A percentile compares a stretch with the other conserved stretches of the same genome.
Evolutionary conservation across 805 yeast genomes (phyloP).

Genomic region (Jamesozyma gamospora): DNA sequence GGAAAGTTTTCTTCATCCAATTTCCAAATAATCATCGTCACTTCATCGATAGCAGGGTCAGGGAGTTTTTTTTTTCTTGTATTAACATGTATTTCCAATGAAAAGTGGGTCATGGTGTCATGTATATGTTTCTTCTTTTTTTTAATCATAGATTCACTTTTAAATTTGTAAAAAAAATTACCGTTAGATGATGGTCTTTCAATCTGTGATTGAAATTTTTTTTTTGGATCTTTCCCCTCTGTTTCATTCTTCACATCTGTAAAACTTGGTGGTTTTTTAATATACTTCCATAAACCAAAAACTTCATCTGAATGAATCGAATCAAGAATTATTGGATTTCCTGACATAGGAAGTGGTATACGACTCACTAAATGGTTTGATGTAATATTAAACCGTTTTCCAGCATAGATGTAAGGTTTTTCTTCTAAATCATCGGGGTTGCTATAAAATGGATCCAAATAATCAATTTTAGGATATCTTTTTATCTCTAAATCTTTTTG

Average conservation of each 20-base stretch:
- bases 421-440: slow-evolving; percentile 41
- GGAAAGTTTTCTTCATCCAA: slow-evolving; percentile 37
- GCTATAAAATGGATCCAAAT: slow-evolving; percentile 56
- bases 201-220: slow-evolving; percentile 38
- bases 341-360: slow-evolving; percentile 21
- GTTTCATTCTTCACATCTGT: slow-evolving; percentile 21
- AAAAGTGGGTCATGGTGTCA: slow-evolving; percentile 45
- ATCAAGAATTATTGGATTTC: slow-evolving; percentile 9
- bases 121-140: slow-evolving; percentile 32
- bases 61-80: slow-evolving; percentile 45
- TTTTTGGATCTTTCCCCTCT: slow-evolving; percentile 5
- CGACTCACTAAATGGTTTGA: slow-evolving; percentile 32
- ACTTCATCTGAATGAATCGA: neutral
- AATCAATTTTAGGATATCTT: slow-evolving; percentile 44
- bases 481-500: slow-evolving; percentile 37
- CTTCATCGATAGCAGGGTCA: slow-evolving; percentile 53
- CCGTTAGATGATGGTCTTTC: slow-evolving; percentile 28
- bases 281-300: slow-evolving; percentile 37
- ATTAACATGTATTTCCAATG: slow-evolving; percentile 59
- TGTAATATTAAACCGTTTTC: slow-evolving; percentile 44
- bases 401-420: slow-evolving; percentile 56
- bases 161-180: slow-evolving; percentile 3
- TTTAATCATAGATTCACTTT: slow-evolving; percentile 13
- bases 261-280: slow-evolving; percentile 39
- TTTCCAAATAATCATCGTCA: slow-evolving; percentile 55